Evolutionary conservation across 169 alveolate species (phyloP).

Genomic region (Cryptosporidium meleagridis): DNA sequence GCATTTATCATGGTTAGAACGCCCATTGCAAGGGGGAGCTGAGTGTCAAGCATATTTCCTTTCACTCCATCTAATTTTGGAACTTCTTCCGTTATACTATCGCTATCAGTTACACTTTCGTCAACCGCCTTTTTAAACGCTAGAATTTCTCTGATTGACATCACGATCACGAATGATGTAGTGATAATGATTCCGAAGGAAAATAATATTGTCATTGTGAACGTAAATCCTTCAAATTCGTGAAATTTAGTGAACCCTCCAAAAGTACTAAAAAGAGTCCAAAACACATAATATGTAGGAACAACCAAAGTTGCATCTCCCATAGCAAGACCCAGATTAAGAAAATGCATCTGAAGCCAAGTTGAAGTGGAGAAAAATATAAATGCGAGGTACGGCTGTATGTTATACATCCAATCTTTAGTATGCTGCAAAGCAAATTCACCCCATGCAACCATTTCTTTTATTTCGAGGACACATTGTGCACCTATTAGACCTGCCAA

Average conservation of each 20-base stretch:
- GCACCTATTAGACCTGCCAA: slow-evolving; percentile 87
- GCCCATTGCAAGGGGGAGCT: slow-evolving; percentile 74
- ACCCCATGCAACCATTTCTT: slow-evolving; percentile 84
- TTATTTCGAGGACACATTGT: slow-evolving; percentile 86
- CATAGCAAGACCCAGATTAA: slow-evolving; percentile 84
- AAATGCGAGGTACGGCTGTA: slow-evolving; percentile 83
- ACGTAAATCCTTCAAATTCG: slow-evolving; percentile 83
- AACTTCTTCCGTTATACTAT: neutral
- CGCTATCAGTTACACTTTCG: slow-evolving; percentile 52
- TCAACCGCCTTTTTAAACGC: slow-evolving; percentile 73
- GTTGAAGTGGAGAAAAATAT: slow-evolving; percentile 82
- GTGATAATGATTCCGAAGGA: slow-evolving; percentile 52
- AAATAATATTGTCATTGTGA: slow-evolving; percentile 30
- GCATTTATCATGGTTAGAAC: slow-evolving; percentile 73
- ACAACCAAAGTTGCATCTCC: slow-evolving; percentile 87
- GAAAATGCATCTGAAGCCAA: slow-evolving; percentile 84
- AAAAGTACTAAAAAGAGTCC: slow-evolving; percentile 87
- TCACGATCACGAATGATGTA: slow-evolving; percentile 57
- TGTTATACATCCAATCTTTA: slow-evolving; percentile 75
- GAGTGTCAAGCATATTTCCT: slow-evolving; percentile 45
- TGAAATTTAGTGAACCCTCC: slow-evolving; percentile 87
- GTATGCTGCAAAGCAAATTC: slow-evolving; percentile 68
- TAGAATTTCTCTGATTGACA: slow-evolving; percentile 70
- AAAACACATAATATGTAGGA: slow-evolving; percentile 85
- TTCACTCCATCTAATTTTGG: neutral